phyloP scores from a whole-genome alignment of 352 stramenopile species.

The Phytophthora citricola region DNA sequence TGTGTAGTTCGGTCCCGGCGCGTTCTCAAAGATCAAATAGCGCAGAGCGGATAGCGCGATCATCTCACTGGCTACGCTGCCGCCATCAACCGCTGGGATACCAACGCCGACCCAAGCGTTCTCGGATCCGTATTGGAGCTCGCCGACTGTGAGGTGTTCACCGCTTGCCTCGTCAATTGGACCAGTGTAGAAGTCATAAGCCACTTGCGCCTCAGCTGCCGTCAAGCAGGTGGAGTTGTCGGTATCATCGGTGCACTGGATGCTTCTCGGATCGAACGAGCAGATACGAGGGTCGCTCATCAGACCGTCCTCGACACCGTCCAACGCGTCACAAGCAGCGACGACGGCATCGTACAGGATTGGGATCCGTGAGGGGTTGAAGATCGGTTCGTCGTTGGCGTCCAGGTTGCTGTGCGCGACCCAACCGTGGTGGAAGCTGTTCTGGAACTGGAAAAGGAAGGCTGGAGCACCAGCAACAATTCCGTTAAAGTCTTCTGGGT shows the following conservation, averaged over 20 bases:
- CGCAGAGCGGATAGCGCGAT: slow-evolving; percentile 38
- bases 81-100: slow-evolving; percentile 26
- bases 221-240: slow-evolving; percentile 4
- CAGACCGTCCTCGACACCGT: slow-evolving; percentile 16
- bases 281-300: slow-evolving; percentile 5
- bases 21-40: slow-evolving; percentile 41
- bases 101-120: slow-evolving; percentile 41
- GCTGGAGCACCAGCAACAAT: slow-evolving; percentile 43
- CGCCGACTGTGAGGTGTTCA: slow-evolving; percentile 42
- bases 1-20: slow-evolving; percentile 33
- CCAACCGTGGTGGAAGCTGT: slow-evolving; percentile 46
- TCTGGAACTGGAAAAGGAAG: slow-evolving; percentile 43
- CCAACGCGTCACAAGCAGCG: slow-evolving; percentile 31
- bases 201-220: slow-evolving; percentile 5
- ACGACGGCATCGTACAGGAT: slow-evolving; percentile 39
- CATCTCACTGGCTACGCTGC: slow-evolving; percentile 28
- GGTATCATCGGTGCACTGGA: slow-evolving; percentile 1
- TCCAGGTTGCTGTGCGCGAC: slow-evolving; percentile 30
- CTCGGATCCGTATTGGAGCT: slow-evolving; percentile 42
- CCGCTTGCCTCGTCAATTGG: slow-evolving; percentile 29
- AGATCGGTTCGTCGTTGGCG: slow-evolving; percentile 25
- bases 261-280: background rate
- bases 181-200: slow-evolving; percentile 41
- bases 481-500: slow-evolving; percentile 44
- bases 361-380: slow-evolving; percentile 27